These are phyloP conservation scores for Stephanodiscus triporus DNA, from an alignment of 108 stramenopile genomes.

Conservation along the genomic window DNA sequence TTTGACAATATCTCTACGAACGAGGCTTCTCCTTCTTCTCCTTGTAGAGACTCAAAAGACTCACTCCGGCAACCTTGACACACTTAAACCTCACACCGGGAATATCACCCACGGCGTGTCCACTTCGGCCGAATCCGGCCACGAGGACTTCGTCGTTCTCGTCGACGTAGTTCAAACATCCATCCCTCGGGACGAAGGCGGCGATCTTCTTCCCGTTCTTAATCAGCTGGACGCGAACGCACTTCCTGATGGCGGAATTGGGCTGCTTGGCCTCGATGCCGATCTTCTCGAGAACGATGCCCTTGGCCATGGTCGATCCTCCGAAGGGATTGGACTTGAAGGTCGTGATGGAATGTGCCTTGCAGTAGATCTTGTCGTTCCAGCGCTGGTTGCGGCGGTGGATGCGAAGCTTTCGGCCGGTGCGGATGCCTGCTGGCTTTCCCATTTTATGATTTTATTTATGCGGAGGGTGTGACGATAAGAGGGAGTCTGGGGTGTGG, in stretches of 20 bases:
- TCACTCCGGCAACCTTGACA: slow-evolving; percentile 99
- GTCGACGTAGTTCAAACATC: slow-evolving; percentile 99
- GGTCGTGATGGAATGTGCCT: slow-evolving; percentile 98
- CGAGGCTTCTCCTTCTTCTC: slow-evolving; percentile 99
- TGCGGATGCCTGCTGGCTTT: slow-evolving; percentile 97
- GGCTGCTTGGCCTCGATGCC: slow-evolving; percentile 99
- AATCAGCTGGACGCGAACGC: slow-evolving; percentile 99
- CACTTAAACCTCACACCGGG: slow-evolving; percentile 99
- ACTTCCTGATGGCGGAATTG: slow-evolving; percentile 99
- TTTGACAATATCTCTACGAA: slow-evolving; percentile 66
- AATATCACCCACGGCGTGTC: slow-evolving; percentile 99
- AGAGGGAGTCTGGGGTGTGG: slow-evolving; percentile 3
- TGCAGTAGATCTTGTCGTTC: slow-evolving; percentile 95
- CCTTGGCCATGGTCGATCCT: slow-evolving; percentile 99
- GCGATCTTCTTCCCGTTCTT: slow-evolving; percentile 99
- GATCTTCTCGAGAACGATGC: slow-evolving; percentile 99
- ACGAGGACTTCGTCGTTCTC: slow-evolving; percentile 99
- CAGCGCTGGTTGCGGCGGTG: slow-evolving; percentile 98
- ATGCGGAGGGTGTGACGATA: background rate
- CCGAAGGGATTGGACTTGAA: slow-evolving; percentile 99
- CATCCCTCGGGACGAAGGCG: slow-evolving; percentile 99
- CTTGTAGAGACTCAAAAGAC: slow-evolving; percentile 99
- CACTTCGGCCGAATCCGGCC: slow-evolving; percentile 99
- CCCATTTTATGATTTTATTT: slow-evolving; percentile 69
- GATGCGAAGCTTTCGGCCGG: slow-evolving; percentile 98